Evolutionary conservation across 2,329 filamentous ascomycete species (phyloP).

Genomic region (Zopfia rhizophila): DNA sequence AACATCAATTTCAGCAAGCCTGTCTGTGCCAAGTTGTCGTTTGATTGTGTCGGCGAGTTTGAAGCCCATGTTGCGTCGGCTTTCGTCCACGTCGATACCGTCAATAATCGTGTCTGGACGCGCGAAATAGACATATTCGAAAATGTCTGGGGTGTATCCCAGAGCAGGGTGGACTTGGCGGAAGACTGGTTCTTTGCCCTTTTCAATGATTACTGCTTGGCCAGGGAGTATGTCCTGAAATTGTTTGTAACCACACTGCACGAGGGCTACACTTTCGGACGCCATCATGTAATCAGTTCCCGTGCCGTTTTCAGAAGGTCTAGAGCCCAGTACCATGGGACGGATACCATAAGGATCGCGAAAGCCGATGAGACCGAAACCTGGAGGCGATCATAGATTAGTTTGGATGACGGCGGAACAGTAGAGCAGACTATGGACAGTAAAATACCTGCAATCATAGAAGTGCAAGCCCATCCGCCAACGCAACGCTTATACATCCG

Average conservation of each 20-base stretch:
- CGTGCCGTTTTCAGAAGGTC: constrained; percentile 71
- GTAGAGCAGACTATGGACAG: background rate
- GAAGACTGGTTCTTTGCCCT: constrained; percentile 78
- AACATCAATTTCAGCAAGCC: constrained; percentile 79
- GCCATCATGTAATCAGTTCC: constrained; percentile 89
- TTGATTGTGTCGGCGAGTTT: constrained; percentile 80
- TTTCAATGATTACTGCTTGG: constrained; percentile 85
- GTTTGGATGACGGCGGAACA: constrained; percentile 10
- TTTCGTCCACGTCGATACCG: constrained; percentile 86
- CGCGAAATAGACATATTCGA: constrained; percentile 89
- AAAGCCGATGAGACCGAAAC: constrained; percentile 84
- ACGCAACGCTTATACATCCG: constrained; percentile 78
- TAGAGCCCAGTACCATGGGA: constrained; percentile 80
- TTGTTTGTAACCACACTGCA: constrained; percentile 81
- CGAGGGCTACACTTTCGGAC: constrained; percentile 85
- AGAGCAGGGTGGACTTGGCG: constrained; percentile 75
- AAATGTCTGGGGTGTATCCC: constrained; percentile 84
- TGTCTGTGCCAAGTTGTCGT: constrained; percentile 73
- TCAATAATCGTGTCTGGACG: constrained; percentile 85
- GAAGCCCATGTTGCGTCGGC: constrained; percentile 86
- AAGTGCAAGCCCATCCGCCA: constrained; percentile 82
- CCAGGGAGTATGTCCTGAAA: constrained; percentile 83
- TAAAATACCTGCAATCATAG: constrained; percentile 75
- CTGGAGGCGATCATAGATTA: constrained; percentile 52
- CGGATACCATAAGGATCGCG: constrained; percentile 84